Evolutionary conservation across 139 green algal genomes (phyloP).

Genomic region (Nannochloris sp.): DNA sequence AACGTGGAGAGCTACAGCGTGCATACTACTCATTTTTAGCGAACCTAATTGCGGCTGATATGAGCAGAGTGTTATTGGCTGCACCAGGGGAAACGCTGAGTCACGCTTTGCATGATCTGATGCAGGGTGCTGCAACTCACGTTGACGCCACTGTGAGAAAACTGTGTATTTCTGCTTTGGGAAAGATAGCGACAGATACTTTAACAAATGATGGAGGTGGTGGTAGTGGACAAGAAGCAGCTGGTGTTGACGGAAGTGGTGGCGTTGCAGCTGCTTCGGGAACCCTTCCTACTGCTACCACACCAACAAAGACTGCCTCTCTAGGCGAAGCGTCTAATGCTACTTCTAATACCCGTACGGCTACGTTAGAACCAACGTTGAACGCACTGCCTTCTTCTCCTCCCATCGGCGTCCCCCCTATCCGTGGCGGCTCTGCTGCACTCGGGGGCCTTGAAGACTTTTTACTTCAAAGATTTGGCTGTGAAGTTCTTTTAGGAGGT

Average conservation of each 20-base stretch:
- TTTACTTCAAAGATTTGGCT: conserved; percentile 46
- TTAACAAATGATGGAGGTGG: neutral
- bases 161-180: conserved; percentile 15
- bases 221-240: no score
- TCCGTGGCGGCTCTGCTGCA: neutral
- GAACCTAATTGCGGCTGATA: conserved; percentile 7
- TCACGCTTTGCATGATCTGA: conserved; percentile 39
- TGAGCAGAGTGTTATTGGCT: neutral
- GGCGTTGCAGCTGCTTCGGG: no score
- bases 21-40: conserved; percentile 63
- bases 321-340: neutral
- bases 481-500: conserved; percentile 46
- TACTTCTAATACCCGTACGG: neutral
- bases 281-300: no score
- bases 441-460: conserved; percentile 44
- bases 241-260: no score
- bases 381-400: neutral
- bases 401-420: no score
- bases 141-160: conserved; percentile 19
- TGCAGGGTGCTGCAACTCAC: conserved; percentile 6
- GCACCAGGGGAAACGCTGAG: conserved; percentile 11
- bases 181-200: neutral
- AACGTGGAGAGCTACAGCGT: conserved; percentile 65
- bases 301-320: neutral
- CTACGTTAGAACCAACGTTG: neutral